Evolutionary conservation across 768 basidiomycete species (phyloP), one percentile per base, ranked within the genome.

Genomic region (Clathrus columnatus): DNA sequence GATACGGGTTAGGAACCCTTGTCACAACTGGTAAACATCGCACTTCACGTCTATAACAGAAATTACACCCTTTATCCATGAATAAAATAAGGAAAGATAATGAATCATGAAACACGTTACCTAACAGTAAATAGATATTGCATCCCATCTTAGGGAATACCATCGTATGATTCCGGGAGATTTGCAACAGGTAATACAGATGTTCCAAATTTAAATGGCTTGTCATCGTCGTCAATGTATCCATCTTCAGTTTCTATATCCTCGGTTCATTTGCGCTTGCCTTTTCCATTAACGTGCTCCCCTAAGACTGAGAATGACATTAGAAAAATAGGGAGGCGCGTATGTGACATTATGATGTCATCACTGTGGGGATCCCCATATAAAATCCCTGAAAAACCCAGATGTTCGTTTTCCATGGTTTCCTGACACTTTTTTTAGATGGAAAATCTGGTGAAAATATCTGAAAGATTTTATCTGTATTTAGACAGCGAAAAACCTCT

Each of bases 51-150:
- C 89, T 91, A 57, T 50, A 57, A 47, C 26, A 47, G 29, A 52
- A 47, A 21, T 27, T 16, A 32, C 21, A 18, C 27, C n/a, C n/a
- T n/a, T 24, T 50, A n/a, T n/a, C n/a, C 32, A 23, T 64, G 51
- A 62, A 59, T 42, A 50, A 24, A 6, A 50, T 46, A 23, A 17
- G 56, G 56, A 50, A 2, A 44, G 43, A 28, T 11, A 58, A 20
- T 24, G 20, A n/a, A 51, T 41, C 21, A 26, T 6, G 20, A 7
- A 27, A 2, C 16, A 49, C 7, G 21, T 50, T 64, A 88, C 89
- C 89, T 78, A 43, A 91, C 89, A 50, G 80, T 80, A 68, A 91
- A 90, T 43, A 91, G 74, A 66, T 91, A 91, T 62, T 91, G 77
- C 75, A 85, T 61, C 2, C 89, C 89, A 68, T 91, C 84, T 62